Percentiles rank a stretch among this genome's conserved stretches.
These are phyloP conservation scores for Narthecium ossifragum DNA, from an alignment of 106 monocot species.

Conservation along the genomic window DNA sequence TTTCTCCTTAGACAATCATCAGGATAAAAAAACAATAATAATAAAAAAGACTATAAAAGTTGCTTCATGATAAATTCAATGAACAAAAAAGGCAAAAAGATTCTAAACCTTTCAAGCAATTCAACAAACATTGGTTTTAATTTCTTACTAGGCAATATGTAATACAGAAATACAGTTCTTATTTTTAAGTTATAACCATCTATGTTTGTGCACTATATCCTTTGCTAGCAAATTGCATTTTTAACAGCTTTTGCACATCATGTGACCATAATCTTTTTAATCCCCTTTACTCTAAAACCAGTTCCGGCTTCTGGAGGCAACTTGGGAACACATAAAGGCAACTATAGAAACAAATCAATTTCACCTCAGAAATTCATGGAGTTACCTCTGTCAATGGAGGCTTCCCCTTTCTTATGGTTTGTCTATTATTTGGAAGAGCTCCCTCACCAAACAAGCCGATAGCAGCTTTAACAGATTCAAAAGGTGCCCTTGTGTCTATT, in stretches of 20 bases:
- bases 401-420: slow-evolving; percentile 9
- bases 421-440: slow-evolving; percentile 10
- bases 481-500: slow-evolving; percentile 23
- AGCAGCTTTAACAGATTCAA: slow-evolving; percentile 21
- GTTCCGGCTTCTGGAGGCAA: not conserved
- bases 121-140: too few relatives aligned
- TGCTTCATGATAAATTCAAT: too few relatives aligned
- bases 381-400: slow-evolving; percentile 9
- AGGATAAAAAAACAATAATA: too few relatives aligned
- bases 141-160: too few relatives aligned
- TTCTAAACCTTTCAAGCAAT: too few relatives aligned
- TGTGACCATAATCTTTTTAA: too few relatives aligned
- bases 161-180: too few relatives aligned
- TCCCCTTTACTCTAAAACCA: not conserved
- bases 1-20: too few relatives aligned
- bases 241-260: not conserved
- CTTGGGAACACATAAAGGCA: not conserved
- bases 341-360: not conserved
- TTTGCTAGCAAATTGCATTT: not conserved
- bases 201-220: not conserved
- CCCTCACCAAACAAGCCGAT: slow-evolving; percentile 15
- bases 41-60: too few relatives aligned
- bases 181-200: too few relatives aligned
- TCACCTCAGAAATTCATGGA: not conserved
- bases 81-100: too few relatives aligned